Evolutionary conservation across 306 rosid genomes (phyloP), one percentile per base, ranked within the genome.

Genomic region (Cotoneaster glaucophyllus): DNA sequence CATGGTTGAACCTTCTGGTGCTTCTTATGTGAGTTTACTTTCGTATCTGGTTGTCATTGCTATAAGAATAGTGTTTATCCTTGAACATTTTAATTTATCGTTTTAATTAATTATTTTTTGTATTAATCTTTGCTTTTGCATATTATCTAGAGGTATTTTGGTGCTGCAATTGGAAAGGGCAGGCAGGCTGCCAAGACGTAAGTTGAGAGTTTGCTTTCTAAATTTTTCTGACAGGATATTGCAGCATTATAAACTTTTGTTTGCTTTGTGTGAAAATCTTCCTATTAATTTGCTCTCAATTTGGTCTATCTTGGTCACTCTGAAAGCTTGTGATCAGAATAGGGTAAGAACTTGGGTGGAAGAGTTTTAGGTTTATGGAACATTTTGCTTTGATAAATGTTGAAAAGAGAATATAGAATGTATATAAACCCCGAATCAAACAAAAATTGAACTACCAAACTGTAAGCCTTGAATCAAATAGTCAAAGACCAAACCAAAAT

Each of bases 111-210:
- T 66, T 31, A 15, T 37, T 6, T 66, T 8, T 62, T 78, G 25
- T 80, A 77, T 71, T 74, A 56, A 84, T 81, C 22, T 78, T 58
- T 75, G 39, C 77, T 75, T 81, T 65, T 74, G 53, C 34, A 43
- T 85, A 67, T 81, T 31, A 80, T 87, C 15, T 61, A 93, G 98
- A 90, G 92, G 79, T 95, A 95, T 83, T 95, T 92, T 78, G 98
- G 98, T 64, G 97, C 98, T 75, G 98, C 98, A 71, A 95, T 95
- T 41, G 99, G 99, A 69, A 95, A 95, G 83, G 99, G 99, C 31
- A 90, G 97, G 67, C 99, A 95, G 77, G 97, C 97, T 68, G 99
- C 99, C 41, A 95, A 95, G 83, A 95, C 99, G 98, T 93, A 89
- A 85, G 98, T 70, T 57, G 29, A 12, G 41, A 56, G 15, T 14